A percentile compares a stretch with the other conserved stretches of the same genome.
These are phyloP conservation scores for Sporothrix euskadiensis DNA, from an alignment of 2,329 filamentous ascomycete genomes.

Conservation along the genomic window DNA sequence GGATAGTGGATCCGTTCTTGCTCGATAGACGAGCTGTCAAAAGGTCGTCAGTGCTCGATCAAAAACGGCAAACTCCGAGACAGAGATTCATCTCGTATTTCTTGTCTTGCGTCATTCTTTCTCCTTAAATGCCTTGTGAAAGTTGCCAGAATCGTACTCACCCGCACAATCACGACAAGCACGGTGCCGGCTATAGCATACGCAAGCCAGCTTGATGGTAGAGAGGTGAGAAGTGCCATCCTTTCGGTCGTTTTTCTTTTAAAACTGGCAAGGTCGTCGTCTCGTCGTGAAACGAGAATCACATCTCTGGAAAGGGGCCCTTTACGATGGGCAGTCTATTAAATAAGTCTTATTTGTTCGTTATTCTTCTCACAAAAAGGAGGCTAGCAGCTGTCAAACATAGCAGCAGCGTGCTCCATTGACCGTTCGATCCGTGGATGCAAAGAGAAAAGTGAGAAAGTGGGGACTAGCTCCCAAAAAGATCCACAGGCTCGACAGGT, in stretches of 20 bases:
- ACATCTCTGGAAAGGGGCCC: neutral
- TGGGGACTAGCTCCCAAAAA: neutral
- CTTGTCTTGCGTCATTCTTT: neutral
- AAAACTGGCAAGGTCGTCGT: neutral
- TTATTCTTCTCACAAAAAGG: neutral
- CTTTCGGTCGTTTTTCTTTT: no score
- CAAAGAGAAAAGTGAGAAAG: neutral
- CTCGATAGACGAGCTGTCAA: neutral
- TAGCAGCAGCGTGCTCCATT: neutral
- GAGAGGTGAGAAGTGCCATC: slow-evolving; percentile 1
- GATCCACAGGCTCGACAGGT: neutral
- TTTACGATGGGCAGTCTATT: neutral
- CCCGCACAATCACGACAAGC: neutral
- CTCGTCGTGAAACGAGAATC: neutral
- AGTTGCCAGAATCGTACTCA: neutral
- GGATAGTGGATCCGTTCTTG: neutral
- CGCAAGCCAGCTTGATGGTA: neutral
- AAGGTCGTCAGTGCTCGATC: neutral
- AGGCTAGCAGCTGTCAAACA: neutral
- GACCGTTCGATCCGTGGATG: neutral
- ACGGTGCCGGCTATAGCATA: neutral
- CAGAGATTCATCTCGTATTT: neutral
- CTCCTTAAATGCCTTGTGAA: no score
- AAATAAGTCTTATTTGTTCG: neutral
- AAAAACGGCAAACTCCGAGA: neutral